Conservation (phyloP, 306 rosid species). For the Dryas drummondii region DNA sequence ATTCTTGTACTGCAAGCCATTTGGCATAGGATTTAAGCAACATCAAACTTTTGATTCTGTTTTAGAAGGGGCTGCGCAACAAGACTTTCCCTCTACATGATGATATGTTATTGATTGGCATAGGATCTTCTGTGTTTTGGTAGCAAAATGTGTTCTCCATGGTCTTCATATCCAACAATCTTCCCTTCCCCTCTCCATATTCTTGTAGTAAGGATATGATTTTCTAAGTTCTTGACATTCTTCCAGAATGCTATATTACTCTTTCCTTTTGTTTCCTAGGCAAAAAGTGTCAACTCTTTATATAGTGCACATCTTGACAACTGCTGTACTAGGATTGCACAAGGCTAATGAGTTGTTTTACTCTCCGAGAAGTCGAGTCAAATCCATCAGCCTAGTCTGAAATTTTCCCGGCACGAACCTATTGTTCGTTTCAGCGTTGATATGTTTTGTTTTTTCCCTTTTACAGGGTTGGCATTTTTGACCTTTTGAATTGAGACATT, state of each 20-base stretch:
- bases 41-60: neutral
- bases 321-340: too few relatives aligned
- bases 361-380: too few relatives aligned
- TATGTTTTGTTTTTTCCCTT: neutral
- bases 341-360: too few relatives aligned
- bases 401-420: neutral
- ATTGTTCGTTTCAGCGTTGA: neutral
- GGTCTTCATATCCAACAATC: neutral
- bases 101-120: neutral
- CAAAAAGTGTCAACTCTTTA: neutral
- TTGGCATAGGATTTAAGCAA: neutral
- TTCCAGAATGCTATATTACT: neutral
- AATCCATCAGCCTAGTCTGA: neutral
- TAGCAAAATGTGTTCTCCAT: neutral
- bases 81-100: neutral
- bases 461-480: neutral
- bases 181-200: neutral
- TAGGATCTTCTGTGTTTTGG: neutral
- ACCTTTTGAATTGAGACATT: neutral
- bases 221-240: neutral
- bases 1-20: neutral
- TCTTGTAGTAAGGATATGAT: neutral
- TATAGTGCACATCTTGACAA: neutral
- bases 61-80: neutral
- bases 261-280: neutral